Conservation (phyloP, 1,139 yeast species). For the Hemisphaericaspora xylofermentans region DNA sequence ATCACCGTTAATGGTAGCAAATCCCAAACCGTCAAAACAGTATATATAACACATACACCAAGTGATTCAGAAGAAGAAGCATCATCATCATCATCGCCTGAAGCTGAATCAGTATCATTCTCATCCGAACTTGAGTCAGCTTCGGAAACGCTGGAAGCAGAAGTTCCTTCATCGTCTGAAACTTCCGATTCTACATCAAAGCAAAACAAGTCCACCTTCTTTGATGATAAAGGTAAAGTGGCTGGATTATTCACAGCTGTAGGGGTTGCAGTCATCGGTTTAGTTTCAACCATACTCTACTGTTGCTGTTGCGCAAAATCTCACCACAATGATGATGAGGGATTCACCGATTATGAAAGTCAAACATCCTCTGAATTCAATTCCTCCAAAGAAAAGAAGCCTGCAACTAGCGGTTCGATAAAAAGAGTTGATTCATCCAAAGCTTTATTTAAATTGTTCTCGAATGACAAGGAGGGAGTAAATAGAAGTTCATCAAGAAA, state of each 20-base stretch:
- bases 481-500: slow-evolving; percentile 36
- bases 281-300: slow-evolving; percentile 34
- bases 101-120: slow-evolving; percentile 13
- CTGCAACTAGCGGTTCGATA: slow-evolving; percentile 17
- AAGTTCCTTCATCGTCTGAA: slow-evolving; percentile 3
- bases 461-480: slow-evolving; percentile 23
- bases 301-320: slow-evolving; percentile 34
- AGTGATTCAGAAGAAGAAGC: slow-evolving; percentile 13
- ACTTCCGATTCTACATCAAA: slow-evolving; percentile 14
- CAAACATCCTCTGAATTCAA: slow-evolving; percentile 32
- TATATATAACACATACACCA: slow-evolving; percentile 20
- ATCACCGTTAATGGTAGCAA: slow-evolving; percentile 24
- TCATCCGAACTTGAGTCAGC: slow-evolving; percentile 12
- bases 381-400: slow-evolving; percentile 22
- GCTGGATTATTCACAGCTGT: slow-evolving; percentile 76
- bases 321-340: slow-evolving; percentile 23
- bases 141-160: not conserved
- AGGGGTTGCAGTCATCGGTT: slow-evolving; percentile 50
- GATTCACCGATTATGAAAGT: slow-evolving; percentile 41
- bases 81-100: slow-evolving; percentile 7
- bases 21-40: slow-evolving; percentile 20
- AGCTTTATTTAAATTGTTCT: slow-evolving; percentile 34
- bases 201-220: slow-evolving; percentile 33
- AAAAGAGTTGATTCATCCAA: slow-evolving; percentile 39
- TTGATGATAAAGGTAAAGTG: slow-evolving; percentile 60